Base-by-base conservation (phyloP, 192 early-diverging fungal species). In the Oehlia diaphana region DNA sequence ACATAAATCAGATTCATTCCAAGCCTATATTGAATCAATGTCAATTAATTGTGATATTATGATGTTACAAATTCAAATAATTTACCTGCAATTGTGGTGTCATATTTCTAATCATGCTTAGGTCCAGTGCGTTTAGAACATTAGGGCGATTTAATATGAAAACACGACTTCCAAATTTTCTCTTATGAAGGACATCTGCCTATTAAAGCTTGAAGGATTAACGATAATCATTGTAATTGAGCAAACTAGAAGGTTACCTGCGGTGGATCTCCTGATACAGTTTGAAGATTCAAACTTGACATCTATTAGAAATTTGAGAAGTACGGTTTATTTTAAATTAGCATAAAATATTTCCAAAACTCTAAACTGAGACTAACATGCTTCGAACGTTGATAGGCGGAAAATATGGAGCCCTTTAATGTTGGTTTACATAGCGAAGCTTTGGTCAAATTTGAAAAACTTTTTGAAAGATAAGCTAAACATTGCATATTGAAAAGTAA, bases 1-100 rank as follows among this genome's bases (percentile, higher is more conserved):
- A 82, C 93, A 93, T 63, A 94, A 85, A 71, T 96, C 92, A 7
- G 96, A 95, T 50, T 91, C 87, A 79, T 95, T 90, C 95, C 95
- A 99, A 31, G 92, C 93, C 89, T 94, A 58, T 4, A 80, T 42
- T 26, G 31, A 63, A 65, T 73, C 70, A 64, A 65, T 72, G n/a
- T 28, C 5, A 58, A 16, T 64, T 35, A 44, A 79, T 63, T 6
- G 9, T 44, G 21, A 50, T 63, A 67, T 16, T 35, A 26, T 49
- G 21, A 69, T n/a, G 6, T 62, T 44, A 66, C 58, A 64, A 16
- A 77, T 35, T 39, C 35, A 61, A 53, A 21, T 19, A 49, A 61
- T 65, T 19, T 13, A 9, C 94, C 87, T 91, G 83, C 28, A 99
- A 90, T 81, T 96, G 91, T 19, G 92, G 91, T 50, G 86, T 86